phyloP scores from a whole-genome alignment of 2,329 filamentous ascomycete genomes.

The Aschersonia sp. region DNA sequence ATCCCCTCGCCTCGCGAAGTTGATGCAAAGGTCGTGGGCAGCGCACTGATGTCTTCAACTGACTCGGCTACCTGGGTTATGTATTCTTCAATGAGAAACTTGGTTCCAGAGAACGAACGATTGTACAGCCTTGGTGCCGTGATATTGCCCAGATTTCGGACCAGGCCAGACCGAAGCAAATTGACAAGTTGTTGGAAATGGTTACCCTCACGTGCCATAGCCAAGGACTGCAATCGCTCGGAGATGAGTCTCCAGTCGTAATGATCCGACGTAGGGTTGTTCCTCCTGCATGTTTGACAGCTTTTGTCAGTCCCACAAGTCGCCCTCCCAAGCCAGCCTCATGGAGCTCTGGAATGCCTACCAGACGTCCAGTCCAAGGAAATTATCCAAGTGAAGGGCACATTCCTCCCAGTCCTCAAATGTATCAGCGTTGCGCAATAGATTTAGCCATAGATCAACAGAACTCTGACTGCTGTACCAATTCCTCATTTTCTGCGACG shows the following conservation, averaged over 20 bases:
- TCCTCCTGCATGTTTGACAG: constrained; percentile 42
- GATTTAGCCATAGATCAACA: constrained; percentile 49
- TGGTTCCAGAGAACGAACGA: constrained; percentile 74
- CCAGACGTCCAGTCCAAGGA: constrained; percentile 72
- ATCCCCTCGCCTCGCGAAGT: constrained; percentile 18
- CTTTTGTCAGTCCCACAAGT: not conserved
- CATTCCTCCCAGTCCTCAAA: constrained; percentile 81
- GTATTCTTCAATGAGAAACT: constrained; percentile 83
- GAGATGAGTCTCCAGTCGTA: constrained; percentile 82
- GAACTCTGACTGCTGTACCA: constrained; percentile 55
- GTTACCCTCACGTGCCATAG: constrained; percentile 51
- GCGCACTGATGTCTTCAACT: constrained; percentile 57
- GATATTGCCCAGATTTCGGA: constrained; percentile 87
- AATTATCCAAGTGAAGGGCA: constrained; percentile 69
- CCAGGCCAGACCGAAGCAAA: constrained; percentile 61
- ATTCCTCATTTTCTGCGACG: constrained; percentile 45
- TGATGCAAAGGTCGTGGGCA: constrained; percentile 39
- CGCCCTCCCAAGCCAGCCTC: not conserved
- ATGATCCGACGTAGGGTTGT: constrained; percentile 63
- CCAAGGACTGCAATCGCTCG: constrained; percentile 57
- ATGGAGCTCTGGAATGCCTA: constrained; percentile 18
- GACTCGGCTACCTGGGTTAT: constrained; percentile 71
- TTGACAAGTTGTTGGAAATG: constrained; percentile 66
- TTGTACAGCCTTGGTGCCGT: constrained; percentile 71
- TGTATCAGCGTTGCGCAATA: constrained; percentile 48